A percentile compares a stretch with the other conserved stretches of the same genome.
Conservation (phyloP, 2,329 filamentous ascomycete genomes). For the Aureobasidium sp. region DNA sequence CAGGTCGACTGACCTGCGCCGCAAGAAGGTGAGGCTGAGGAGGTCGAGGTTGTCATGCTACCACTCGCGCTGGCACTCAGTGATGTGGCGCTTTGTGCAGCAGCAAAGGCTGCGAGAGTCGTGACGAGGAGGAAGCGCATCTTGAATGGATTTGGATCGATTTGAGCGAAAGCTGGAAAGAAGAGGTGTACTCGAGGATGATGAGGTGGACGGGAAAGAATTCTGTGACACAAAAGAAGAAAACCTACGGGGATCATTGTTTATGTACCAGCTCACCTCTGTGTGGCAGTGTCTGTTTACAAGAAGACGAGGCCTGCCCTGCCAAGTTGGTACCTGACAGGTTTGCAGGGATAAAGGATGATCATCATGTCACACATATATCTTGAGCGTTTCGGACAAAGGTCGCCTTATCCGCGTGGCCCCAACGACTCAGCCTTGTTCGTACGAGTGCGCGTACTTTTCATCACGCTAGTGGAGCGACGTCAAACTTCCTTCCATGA, state of each 20-base stretch:
- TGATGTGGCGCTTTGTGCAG: constrained; percentile 9
- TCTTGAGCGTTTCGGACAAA: not conserved
- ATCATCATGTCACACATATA: constrained; percentile 7
- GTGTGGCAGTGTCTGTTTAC: constrained; percentile 6
- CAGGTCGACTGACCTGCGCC: constrained; percentile 9
- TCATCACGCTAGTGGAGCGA: not conserved
- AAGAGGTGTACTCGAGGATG: not conserved
- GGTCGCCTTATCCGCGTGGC: constrained; percentile 10
- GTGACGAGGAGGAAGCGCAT: constrained; percentile 12
- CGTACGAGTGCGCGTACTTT: not conserved
- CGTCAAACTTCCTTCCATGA: not conserved
- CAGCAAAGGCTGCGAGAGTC: constrained; percentile 1
- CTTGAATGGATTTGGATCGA: not conserved
- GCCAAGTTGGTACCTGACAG: constrained; percentile 5
- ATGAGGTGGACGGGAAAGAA: not conserved
- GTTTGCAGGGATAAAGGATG: constrained; percentile 4
- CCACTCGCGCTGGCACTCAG: constrained; percentile 1
- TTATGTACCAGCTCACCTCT: not conserved
- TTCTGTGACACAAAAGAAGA: not conserved
- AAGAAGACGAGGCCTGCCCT: not conserved
- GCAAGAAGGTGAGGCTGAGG: constrained; percentile 8
- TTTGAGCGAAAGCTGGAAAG: not conserved
- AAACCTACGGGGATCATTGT: not conserved
- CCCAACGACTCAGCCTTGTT: not conserved
- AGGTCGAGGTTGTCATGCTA: constrained; percentile 4